Conservation (phyloP, 139 green algal genomes). For the Trebouxia sp. region DNA sequence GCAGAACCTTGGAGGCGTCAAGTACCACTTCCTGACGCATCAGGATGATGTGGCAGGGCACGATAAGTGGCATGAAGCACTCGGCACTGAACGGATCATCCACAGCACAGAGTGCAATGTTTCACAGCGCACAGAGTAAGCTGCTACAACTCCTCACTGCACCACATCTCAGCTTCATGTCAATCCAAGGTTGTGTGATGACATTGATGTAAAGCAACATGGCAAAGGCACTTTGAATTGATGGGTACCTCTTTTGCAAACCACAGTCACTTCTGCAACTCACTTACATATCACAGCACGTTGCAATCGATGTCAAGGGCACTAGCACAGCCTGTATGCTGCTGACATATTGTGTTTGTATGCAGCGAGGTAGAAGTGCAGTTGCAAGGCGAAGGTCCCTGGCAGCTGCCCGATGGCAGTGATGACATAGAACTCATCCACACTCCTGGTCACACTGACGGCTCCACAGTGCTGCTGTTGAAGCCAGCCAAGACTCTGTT, state of each 20-base stretch:
- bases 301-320: too few species aligned
- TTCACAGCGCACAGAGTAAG: slow-evolving; percentile 53
- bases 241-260: too few species aligned
- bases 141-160: too few species aligned
- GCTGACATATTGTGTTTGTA: background rate
- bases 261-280: too few species aligned
- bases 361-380: slow-evolving; percentile 61
- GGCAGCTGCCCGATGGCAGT: slow-evolving; percentile 49
- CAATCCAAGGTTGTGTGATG: too few species aligned
- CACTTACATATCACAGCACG: too few species aligned
- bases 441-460: slow-evolving; percentile 76
- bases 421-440: slow-evolving; percentile 63
- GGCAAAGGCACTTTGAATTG: too few species aligned
- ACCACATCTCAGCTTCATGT: too few species aligned
- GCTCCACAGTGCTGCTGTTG: slow-evolving; percentile 65
- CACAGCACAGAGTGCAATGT: slow-evolving; percentile 52
- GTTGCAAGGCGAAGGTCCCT: slow-evolving; percentile 67
- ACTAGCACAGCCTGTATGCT: too few species aligned
- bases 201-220: background rate
- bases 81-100: slow-evolving; percentile 69
- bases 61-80: slow-evolving; percentile 65
- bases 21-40: slow-evolving; percentile 82
- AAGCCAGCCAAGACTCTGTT: slow-evolving; percentile 55
- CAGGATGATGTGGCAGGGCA: slow-evolving; percentile 83
- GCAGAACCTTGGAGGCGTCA: slow-evolving; percentile 67